Base-by-base conservation (phyloP, 768 basidiomycete species). In the Amyloporia xantha region DNA sequence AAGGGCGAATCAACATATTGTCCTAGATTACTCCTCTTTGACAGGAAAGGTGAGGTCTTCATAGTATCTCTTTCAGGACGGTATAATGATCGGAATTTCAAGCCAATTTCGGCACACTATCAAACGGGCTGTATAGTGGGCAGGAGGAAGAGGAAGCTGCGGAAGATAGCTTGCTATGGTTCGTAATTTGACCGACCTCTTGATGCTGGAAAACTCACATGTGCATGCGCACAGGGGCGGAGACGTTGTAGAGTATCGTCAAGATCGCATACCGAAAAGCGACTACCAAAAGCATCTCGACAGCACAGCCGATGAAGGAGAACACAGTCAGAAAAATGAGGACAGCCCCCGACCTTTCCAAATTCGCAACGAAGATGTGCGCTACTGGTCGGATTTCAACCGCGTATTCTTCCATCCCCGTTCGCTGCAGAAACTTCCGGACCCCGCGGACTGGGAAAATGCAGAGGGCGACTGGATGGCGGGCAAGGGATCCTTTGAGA, bases 311-410 rank as follows among this genome's bases (percentile, higher is more conserved):
- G 50, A 42, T 21, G 62, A 60, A 2, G 55, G 58, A 20, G 54
- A 58, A n/a, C n/a, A 6, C 26, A 53, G 20, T 42, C 36, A 2
- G 51, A 41, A 23, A 28, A 5, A 46, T 13, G 39, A 41, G 23
- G 15, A 33, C 40, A 21, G 27, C 9, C n/a, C 36, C n/a, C 21
- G 9, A 36, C 17, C 35, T n/a, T n/a, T n/a, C 23, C 25, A 26
- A 40, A 30, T 43, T 3, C 21, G 49, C 12, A 26, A 45, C 17
- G 54, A 67, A 7, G 59, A 70, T 25, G 60, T 82, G 48, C 72
- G 74, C 44, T 84, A 74, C 60, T 86, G 83, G 83, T 83, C 84
- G 12, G 83, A 86, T 64, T 84, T 78, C 59, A 80, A 68, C 55
- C 76, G 78, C 39, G 71, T 83, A 20, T 78, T 75, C 61, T 84